Evolutionary conservation across 768 basidiomycete genomes (phyloP), one percentile per base, ranked within the genome.

Genomic region (Tricholoma flavovirens): DNA sequence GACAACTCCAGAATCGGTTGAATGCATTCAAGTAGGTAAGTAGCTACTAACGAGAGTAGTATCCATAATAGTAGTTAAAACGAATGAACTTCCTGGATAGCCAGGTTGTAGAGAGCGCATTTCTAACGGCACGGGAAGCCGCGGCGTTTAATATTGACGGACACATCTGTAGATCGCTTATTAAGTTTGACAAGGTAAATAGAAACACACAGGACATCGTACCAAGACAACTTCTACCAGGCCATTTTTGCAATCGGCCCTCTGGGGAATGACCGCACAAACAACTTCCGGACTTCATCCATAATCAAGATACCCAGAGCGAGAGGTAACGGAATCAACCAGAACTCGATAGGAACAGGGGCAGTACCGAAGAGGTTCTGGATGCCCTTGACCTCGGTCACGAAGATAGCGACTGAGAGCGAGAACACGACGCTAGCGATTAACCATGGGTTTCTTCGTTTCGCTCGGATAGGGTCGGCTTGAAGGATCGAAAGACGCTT

Each of bases 401-500:
- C 75, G 54, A 79, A 71, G 33, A 79, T 60, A 15, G 67, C 67
- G 6, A 77, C 76, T 2, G 61, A 70, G 54, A 66, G 35, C 77
- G 63, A 10, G 5, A 49, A 49, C 29, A 30, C 1, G 4, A 22
- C 12, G 46, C 46, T 26, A 49, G 30, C 22, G 1, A 49, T 69
- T 71, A 0, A 77, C 71, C 10, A 69, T 24, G 73, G 52, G 59
- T 79, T 79, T 21, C 56, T 66, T 45, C 78, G 74, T 5, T 75
- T 75, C 11, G 76, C 76, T 77, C 77, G 77, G 32, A 76, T 63
- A 2, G 75, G 75, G 42, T 76, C 76, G 26, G 74, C 74, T 9
- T 69, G 62, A 40, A 76, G 50, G 6, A 77, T 60, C 0, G 75
- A 76, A 1, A 76, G 68, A 54, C 75, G 71, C 50, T 75, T 65